Conservation (phyloP, 192 early-diverging fungal genomes). For the Coemansia sp. region DNA sequence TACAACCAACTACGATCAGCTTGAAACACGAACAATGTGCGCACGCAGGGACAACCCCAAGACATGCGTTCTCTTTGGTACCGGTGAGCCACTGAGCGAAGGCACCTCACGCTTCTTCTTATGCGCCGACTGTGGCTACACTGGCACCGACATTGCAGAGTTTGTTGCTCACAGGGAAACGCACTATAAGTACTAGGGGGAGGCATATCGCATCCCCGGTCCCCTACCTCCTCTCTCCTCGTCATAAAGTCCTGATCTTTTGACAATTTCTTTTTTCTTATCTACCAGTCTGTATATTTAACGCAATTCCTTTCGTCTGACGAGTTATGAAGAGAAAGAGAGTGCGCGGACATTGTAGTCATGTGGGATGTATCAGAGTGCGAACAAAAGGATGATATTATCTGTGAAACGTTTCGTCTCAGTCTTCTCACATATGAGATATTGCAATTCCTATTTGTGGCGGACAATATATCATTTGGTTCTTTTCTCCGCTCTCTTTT, state of each 20-base stretch:
- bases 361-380: background rate
- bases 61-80: background rate
- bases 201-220: background rate
- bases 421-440: background rate
- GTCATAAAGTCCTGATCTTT: background rate
- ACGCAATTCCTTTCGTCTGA: background rate
- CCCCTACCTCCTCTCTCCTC: conserved; percentile 1
- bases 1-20: background rate
- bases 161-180: conserved; percentile 36
- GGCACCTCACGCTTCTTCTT: conserved; percentile 15
- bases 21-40: background rate
- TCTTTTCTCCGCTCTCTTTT: background rate
- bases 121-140: conserved; percentile 41
- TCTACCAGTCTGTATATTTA: conserved; percentile 4
- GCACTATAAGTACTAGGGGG: conserved; percentile 10
- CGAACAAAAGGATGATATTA: background rate
- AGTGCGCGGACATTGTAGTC: conserved; percentile 3
- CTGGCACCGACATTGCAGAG: conserved; percentile 25
- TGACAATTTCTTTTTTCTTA: background rate
- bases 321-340: background rate
- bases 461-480: too few species aligned
- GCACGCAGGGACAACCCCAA: background rate
- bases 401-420: background rate
- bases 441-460: background rate
- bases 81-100: background rate